phyloP scores from a whole-genome alignment of 495 filamentous ascomycete species.

The Hyaloscypha finlandica region DNA sequence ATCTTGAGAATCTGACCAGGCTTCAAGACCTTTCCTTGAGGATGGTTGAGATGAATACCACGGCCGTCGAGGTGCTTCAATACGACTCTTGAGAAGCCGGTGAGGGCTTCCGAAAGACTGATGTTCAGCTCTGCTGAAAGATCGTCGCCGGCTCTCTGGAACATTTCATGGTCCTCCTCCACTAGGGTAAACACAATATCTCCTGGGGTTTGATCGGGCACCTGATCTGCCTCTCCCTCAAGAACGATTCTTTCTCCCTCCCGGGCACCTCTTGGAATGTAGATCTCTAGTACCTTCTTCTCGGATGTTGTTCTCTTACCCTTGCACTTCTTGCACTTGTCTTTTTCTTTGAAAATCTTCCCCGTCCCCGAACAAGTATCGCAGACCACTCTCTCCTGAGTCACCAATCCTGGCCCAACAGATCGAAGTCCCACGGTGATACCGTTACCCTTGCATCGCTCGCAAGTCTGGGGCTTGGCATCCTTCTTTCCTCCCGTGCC shows the following conservation, averaged over 20 bases:
- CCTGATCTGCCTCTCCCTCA: slow-evolving; percentile 93
- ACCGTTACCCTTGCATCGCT: slow-evolving; percentile 78
- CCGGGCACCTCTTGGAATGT: slow-evolving; percentile 87
- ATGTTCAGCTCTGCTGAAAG: slow-evolving; percentile 77
- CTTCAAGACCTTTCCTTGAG: slow-evolving; percentile 71
- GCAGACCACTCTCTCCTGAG: slow-evolving; percentile 72
- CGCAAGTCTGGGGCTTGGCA: slow-evolving; percentile 82
- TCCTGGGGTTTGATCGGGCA: slow-evolving; percentile 86
- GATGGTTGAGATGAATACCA: slow-evolving; percentile 79
- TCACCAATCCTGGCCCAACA: slow-evolving; percentile 80
- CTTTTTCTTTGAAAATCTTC: slow-evolving; percentile 86
- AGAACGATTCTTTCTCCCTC: slow-evolving; percentile 89
- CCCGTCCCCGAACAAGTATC: slow-evolving; percentile 79
- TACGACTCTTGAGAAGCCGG: slow-evolving; percentile 87
- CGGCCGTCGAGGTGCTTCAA: slow-evolving; percentile 92
- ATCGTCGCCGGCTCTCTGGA: slow-evolving; percentile 80
- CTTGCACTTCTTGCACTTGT: slow-evolving; percentile 98
- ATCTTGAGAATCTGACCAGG: slow-evolving; percentile 85
- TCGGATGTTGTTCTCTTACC: slow-evolving; percentile 77
- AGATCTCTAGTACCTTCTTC: slow-evolving; percentile 92
- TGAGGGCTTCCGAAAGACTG: slow-evolving; percentile 80
- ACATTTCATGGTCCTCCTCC: slow-evolving; percentile 78
- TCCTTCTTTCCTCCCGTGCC: slow-evolving; percentile 90
- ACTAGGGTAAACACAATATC: slow-evolving; percentile 87
- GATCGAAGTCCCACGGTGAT: slow-evolving; percentile 69